A percentile compares a stretch with the other conserved stretches of the same genome.
Conservation (phyloP, 345 rosid genomes). For the Noccaea bulbosa region DNA sequence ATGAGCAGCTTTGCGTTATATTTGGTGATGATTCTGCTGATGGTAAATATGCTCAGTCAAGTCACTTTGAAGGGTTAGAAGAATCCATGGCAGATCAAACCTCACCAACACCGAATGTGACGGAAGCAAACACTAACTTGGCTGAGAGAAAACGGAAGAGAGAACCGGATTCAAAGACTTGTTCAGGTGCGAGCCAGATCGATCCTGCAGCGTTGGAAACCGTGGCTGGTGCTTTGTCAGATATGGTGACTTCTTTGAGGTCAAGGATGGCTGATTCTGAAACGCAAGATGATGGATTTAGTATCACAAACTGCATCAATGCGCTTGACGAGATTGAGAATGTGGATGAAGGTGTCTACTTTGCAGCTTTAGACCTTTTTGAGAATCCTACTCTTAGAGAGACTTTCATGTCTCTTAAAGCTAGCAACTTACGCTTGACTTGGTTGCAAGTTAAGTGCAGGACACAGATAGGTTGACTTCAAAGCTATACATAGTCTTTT, state of each 20-base stretch:
- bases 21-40: slow-evolving; percentile 64
- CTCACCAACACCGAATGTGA: slow-evolving; percentile 7
- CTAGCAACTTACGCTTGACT: slow-evolving; percentile 45
- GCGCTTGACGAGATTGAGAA: slow-evolving; percentile 67
- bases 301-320: slow-evolving; percentile 65
- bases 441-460: slow-evolving; percentile 69
- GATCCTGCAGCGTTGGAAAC: slow-evolving; percentile 49
- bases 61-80: slow-evolving; percentile 79
- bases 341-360: slow-evolving; percentile 59
- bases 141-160: slow-evolving; percentile 53
- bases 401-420: slow-evolving; percentile 64
- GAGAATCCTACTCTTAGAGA: slow-evolving; percentile 62
- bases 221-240: slow-evolving; percentile 65
- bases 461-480: slow-evolving; percentile 32
- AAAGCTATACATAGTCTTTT: background rate
- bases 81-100: slow-evolving; percentile 51
- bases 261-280: slow-evolving; percentile 39
- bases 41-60: slow-evolving; percentile 90
- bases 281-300: slow-evolving; percentile 48
- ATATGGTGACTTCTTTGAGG: slow-evolving; percentile 60
- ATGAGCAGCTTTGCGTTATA: slow-evolving; percentile 71
- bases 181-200: slow-evolving; percentile 40
- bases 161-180: slow-evolving; percentile 43
- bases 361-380: slow-evolving; percentile 72
- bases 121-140: background rate